Conservation (phyloP, 2,329 filamentous ascomycete genomes). For the Epichloe brachyelytri region DNA sequence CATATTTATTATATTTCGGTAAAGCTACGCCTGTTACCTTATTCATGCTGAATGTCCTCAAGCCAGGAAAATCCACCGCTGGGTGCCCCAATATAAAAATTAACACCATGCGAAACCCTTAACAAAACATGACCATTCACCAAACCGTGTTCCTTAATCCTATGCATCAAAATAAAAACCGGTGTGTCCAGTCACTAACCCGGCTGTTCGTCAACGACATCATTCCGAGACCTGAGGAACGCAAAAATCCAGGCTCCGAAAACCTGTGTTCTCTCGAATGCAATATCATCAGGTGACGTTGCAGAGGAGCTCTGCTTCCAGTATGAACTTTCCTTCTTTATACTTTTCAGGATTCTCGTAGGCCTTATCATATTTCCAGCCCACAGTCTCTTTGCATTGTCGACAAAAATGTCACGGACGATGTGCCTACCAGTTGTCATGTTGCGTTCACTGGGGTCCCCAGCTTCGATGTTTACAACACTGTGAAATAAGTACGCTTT, state of each 20-base stretch:
- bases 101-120: not conserved
- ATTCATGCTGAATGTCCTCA: not conserved
- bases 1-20: not conserved
- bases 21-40: not conserved
- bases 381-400: slow-evolving; percentile 84
- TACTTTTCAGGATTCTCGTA: slow-evolving; percentile 90
- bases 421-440: slow-evolving; percentile 97
- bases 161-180: not conserved
- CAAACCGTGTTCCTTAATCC: not conserved
- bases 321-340: slow-evolving; percentile 96
- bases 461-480: slow-evolving; percentile 80
- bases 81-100: not conserved
- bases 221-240: no score
- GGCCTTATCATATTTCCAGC: slow-evolving; percentile 98
- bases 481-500: slow-evolving; percentile 94
- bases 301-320: slow-evolving; percentile 83
- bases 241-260: not conserved
- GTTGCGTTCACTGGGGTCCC: slow-evolving; percentile 81
- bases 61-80: not conserved
- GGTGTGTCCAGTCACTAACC: not conserved
- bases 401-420: slow-evolving; percentile 86
- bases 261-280: not conserved
- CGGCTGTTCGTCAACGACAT: not conserved
- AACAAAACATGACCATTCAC: not conserved
- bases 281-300: slow-evolving; percentile 44